Conservation (phyloP, 75 land plant species). For the Pseudotsuga menziesii region DNA sequence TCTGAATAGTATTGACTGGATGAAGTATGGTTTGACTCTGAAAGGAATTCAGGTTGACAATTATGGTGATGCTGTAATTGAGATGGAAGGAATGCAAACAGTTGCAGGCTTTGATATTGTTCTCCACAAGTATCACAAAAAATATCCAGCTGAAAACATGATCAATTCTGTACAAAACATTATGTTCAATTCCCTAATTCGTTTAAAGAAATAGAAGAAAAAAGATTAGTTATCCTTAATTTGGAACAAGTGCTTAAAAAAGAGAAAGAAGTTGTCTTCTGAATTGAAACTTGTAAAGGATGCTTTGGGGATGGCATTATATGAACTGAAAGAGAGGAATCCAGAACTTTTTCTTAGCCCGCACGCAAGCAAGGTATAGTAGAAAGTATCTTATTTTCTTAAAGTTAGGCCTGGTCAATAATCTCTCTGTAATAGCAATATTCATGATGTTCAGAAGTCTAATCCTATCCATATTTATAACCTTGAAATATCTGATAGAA, state of each 20-base stretch:
- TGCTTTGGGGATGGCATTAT: slow-evolving; percentile 1
- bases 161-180: neutral
- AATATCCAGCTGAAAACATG: slow-evolving; percentile 6
- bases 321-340: slow-evolving; percentile 4
- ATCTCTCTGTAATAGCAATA: neutral
- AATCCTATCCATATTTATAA: neutral
- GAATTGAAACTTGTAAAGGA: neutral
- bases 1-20: slow-evolving; percentile 5
- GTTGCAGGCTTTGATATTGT: neutral
- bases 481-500: neutral
- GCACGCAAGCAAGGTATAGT: neutral
- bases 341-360: slow-evolving; percentile 8
- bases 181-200: neutral
- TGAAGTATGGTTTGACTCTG: neutral
- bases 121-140: slow-evolving; percentile 3
- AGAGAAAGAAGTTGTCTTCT: neutral
- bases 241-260: slow-evolving; percentile 2
- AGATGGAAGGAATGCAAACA: neutral
- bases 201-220: neutral
- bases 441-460: neutral
- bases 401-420: neutral
- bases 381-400: neutral
- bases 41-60: slow-evolving; percentile 1
- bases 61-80: slow-evolving; percentile 2
- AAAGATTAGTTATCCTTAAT: neutral